Conservation (phyloP, 139 green algal genomes). For the Volvox reticuliferus region DNA sequence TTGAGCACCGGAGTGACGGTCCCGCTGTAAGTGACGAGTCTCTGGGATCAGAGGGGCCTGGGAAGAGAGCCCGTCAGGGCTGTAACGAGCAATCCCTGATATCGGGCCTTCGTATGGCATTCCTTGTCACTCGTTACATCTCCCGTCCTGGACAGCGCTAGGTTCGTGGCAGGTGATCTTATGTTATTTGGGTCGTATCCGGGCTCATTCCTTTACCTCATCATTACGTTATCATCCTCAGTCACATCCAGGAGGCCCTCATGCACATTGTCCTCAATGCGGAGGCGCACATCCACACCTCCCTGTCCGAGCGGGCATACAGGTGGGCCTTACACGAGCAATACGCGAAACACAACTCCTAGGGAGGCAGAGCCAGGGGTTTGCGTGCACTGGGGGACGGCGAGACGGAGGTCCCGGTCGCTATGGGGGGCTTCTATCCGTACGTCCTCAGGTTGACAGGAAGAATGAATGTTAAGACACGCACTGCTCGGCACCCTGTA, state of each 20-base stretch:
- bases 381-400: background rate
- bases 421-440: too few species aligned
- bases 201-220: background rate
- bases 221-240: background rate
- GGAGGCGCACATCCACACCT: background rate
- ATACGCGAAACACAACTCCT: too few species aligned
- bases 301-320: background rate
- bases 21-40: background rate
- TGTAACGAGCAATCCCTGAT: too few species aligned
- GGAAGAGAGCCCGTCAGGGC: too few species aligned
- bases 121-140: too few species aligned
- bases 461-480: too few species aligned
- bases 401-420: too few species aligned
- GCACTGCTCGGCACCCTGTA: too few species aligned
- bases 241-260: conserved; percentile 36
- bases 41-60: background rate
- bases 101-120: too few species aligned
- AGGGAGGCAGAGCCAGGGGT: background rate
- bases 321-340: background rate
- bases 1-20: background rate
- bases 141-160: background rate
- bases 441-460: too few species aligned
- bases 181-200: too few species aligned
- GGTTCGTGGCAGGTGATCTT: background rate
- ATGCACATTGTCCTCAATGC: conserved; percentile 34